Evolutionary conservation across 169 alveolate genomes (phyloP).

Genomic region (Miamiensis avidus): DNA sequence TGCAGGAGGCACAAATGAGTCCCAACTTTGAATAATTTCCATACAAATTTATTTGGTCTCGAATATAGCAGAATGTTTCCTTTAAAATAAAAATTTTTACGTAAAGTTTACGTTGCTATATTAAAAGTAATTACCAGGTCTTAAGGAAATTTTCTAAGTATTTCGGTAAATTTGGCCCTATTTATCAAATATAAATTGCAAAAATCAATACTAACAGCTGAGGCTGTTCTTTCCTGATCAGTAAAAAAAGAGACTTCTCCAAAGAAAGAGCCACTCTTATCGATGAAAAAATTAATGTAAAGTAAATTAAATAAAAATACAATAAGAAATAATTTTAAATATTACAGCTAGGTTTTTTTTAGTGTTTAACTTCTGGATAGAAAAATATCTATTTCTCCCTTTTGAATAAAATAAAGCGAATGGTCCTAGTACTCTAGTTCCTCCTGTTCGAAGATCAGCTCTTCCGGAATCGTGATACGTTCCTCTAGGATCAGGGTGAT

Average conservation of each 20-base stretch:
- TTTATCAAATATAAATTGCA: constrained; percentile 31
- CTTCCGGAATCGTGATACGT: constrained; percentile 66
- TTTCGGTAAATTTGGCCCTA: constrained; percentile 21
- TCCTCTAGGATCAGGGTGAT: constrained; percentile 51
- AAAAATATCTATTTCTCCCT: constrained; percentile 67
- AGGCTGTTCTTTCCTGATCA: constrained; percentile 54
- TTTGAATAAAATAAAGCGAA: constrained; percentile 65
- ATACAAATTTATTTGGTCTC: constrained; percentile 21
- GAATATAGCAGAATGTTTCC: constrained; percentile 16
- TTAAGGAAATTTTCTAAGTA: constrained; percentile 14
- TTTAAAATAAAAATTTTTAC: background rate
- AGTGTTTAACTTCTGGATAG: constrained; percentile 55
- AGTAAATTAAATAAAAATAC: background rate
- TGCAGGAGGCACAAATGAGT: constrained; percentile 26
- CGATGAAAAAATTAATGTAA: background rate
- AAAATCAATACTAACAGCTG: constrained; percentile 61
- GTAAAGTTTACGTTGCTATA: background rate
- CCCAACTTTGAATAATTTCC: constrained; percentile 18
- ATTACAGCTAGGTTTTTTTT: constrained; percentile 56
- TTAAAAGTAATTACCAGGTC: background rate
- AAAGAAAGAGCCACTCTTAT: constrained; percentile 34
- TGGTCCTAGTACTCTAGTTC: constrained; percentile 32
- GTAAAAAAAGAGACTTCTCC: constrained; percentile 81
- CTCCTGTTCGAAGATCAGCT: constrained; percentile 61
- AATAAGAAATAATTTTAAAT: constrained; percentile 37